Evolutionary conservation across 2,329 filamentous ascomycete genomes (phyloP).

Genomic region (Pseudogymnoascus sp.): DNA sequence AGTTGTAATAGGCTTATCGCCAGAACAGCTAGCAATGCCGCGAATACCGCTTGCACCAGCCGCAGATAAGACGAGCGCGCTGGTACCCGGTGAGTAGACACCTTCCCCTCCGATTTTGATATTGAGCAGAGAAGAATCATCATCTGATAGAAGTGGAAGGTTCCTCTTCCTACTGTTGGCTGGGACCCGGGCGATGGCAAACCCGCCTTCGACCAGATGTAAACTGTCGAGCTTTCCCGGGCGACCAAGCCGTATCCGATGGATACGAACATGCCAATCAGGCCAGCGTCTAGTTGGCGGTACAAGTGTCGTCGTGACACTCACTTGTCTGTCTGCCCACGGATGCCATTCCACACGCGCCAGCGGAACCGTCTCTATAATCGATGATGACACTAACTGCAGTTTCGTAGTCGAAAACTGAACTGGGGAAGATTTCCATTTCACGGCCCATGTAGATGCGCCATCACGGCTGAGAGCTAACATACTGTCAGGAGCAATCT

Average conservation of each 20-base stretch:
- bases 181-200: conserved; percentile 10
- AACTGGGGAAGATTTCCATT: conserved; percentile 26
- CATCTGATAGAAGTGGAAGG: background rate
- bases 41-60: conserved; percentile 8
- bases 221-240: background rate
- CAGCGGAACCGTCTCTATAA: background rate
- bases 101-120: background rate
- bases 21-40: background rate
- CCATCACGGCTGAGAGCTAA: conserved; percentile 32
- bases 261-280: conserved; percentile 16
- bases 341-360: conserved; percentile 8
- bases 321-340: conserved; percentile 8
- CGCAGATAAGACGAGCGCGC: background rate
- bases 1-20: background rate
- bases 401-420: background rate
- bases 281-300: conserved; percentile 13
- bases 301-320: conserved; percentile 13
- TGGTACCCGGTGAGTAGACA: background rate
- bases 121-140: background rate
- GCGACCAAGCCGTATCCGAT: background rate
- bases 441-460: conserved; percentile 33
- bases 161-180: background rate
- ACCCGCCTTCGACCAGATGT: conserved; percentile 10
- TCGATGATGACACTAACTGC: background rate
- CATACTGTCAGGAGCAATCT: conserved; percentile 35